Evolutionary conservation across 2,329 filamentous ascomycete genomes (phyloP), one percentile per base, ranked within the genome.

Genomic region (Pestalotiopsis fici): DNA sequence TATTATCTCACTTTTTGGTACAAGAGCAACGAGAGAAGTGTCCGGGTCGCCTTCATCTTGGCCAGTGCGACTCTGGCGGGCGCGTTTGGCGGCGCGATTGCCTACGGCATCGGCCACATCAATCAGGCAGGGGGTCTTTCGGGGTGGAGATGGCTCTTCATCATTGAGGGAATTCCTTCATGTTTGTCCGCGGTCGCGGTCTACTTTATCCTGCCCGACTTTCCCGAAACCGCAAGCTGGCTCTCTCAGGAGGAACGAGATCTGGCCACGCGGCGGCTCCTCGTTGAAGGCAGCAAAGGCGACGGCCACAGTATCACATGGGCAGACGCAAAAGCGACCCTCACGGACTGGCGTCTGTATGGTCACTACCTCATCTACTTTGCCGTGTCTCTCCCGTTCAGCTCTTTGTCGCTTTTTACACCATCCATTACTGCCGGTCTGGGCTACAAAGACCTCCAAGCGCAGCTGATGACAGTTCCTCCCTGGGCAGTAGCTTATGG

Each of bases 1-100:
- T 72, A 89, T 77, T 93, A 93, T 71, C 81, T 94, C 60, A 93
- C 91, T 0, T 88, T 93, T 69, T 94, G 92, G 85, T 94, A 94
- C 77, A 89, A 86, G 57, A 87, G 88, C 71, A 85, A 88, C 21
- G 91, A 94, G 78, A 85, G 92, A 3, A 91, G 90, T 25, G 79
- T 93, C n/a, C 86, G 92, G 4, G 89, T 93, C 2, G 90, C 90
- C 2, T 89, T 92, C 68, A 86, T 94, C 1, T 90, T 94, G 67
- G 87, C 90, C 18, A 88, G 85, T 18, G 89, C 71, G 1, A 91
- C 92, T 0, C 83, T 93, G 1, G 90, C 91, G 0, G 92, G 92
- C 6, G 92, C 92, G 15, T 93, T 89, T 71, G 91, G 92, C n/a
- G 92, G 92, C 3, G 85, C 93, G 2, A 86, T 95, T 6, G 92